Evolutionary conservation across 352 stramenopile genomes (phyloP), one percentile per base, ranked within the genome.

Genomic region (Elongisporangium anandrum): DNA sequence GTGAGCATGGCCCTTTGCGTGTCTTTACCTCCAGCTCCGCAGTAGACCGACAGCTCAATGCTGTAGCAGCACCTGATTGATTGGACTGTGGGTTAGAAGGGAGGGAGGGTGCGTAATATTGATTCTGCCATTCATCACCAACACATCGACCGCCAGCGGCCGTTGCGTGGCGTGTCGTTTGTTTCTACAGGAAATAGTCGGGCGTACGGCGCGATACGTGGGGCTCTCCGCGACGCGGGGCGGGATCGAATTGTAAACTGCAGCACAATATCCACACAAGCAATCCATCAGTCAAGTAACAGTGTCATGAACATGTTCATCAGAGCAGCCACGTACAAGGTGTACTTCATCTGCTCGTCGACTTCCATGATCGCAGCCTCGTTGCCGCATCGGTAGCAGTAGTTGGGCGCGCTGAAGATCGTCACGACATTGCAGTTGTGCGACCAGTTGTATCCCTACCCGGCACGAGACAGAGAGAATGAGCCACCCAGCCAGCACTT

Each of bases 311-410:
- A n/a, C n/a, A n/a, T n/a, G n/a, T n/a, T n/a, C n/a, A n/a, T n/a
- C 8, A 38, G 19, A 65, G 23, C 48, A 23, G 8, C 7, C 21
- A 86, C 86, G 81, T 90, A 98, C 89, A 98, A 98, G 73, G 87
- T 97, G 64, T 98, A 98, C 59, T 97, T 85, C 83, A 98, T 94
- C 66, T 97, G 85, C 68, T 98, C 94, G 63, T 98, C 92, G 56
- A 98, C 90, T 64, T 98, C 94, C 88, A 98, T 97, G 73, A 99
- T 99, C 12, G 97, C 97, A 4, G 96, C 97, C 54, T 99, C 88
- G 73, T 99, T 99, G 22, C 97, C 97, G 69, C 96, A 99, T 52
- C 97, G 87, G 78, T 99, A 99, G 78, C 97, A 99, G 75, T 99
- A 99, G 78, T 99, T 99, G 16, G 97, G 97, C 47, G 97, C 97